Conservation (phyloP, 2,329 filamentous ascomycete genomes). For the Calonectria hongkongensis region DNA sequence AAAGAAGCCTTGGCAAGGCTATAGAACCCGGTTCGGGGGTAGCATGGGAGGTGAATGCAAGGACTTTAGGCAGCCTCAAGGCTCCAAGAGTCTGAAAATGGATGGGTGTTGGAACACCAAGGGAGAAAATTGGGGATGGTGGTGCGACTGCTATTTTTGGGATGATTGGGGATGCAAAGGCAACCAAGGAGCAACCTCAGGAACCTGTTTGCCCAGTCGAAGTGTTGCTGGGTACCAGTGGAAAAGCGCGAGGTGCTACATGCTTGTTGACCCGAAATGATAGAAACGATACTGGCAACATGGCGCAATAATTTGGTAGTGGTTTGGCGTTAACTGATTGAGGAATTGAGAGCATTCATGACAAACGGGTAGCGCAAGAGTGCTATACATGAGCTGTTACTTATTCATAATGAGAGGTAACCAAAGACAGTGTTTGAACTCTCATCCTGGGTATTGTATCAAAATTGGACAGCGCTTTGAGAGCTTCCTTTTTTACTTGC, state of each 20-base stretch:
- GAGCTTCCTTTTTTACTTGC: too few relatives aligned
- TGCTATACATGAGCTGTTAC: too few relatives aligned
- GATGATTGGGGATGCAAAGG: conserved; percentile 21
- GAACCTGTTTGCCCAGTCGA: not conserved
- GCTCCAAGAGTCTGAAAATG: not conserved
- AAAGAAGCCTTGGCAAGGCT: not conserved
- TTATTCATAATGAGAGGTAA: too few relatives aligned
- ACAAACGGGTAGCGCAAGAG: too few relatives aligned
- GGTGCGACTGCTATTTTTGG: conserved; percentile 21
- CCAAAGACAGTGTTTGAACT: too few relatives aligned
- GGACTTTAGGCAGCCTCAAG: conserved; percentile 17
- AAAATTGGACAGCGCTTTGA: too few relatives aligned
- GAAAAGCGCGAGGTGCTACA: conserved; percentile 18
- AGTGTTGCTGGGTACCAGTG: conserved; percentile 7
- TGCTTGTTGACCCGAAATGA: conserved; percentile 9
- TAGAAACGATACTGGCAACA: too few relatives aligned
- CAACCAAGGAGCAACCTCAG: not conserved
- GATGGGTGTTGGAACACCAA: not conserved
- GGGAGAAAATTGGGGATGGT: conserved; percentile 7
- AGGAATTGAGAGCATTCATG: too few relatives aligned
- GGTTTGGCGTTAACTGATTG: too few relatives aligned
- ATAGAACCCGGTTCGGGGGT: not conserved
- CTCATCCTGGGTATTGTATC: too few relatives aligned
- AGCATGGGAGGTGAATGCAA: not conserved
- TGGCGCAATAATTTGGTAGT: too few relatives aligned